Evolutionary conservation across 2,329 filamentous ascomycete species (phyloP).

Genomic region (Endoconidiophora laricicola): DNA sequence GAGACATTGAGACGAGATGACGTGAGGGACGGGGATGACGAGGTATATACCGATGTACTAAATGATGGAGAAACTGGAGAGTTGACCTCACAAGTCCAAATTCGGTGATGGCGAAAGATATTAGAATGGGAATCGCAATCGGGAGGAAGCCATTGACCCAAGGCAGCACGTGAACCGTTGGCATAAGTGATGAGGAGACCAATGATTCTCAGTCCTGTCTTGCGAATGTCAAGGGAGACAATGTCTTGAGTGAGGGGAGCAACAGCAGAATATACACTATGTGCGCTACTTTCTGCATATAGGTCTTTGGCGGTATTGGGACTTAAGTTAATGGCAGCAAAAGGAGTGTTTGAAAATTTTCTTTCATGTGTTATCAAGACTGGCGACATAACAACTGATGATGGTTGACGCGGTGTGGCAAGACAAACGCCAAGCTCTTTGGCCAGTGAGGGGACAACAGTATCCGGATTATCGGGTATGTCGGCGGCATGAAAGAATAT

Average conservation of each 20-base stretch:
- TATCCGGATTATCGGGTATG: slow-evolving; percentile 6
- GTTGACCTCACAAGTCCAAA: not conserved
- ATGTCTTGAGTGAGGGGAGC: not conserved
- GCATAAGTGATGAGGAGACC: slow-evolving; percentile 5
- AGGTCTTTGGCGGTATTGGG: not conserved
- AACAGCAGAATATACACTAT: no score
- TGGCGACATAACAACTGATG: not conserved
- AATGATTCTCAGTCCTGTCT: not conserved
- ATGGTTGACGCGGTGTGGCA: not conserved
- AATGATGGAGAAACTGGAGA: no score
- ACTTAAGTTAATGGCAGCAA: not conserved
- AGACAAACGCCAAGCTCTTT: slow-evolving; percentile 10
- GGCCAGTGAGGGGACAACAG: slow-evolving; percentile 1
- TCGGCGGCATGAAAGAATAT: slow-evolving; percentile 10
- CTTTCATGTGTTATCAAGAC: not conserved
- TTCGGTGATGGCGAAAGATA: slow-evolving; percentile 1
- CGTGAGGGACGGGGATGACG: not conserved
- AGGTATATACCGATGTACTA: not conserved
- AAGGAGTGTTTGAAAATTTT: not conserved
- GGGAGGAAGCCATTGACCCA: slow-evolving; percentile 10
- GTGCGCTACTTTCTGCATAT: slow-evolving; percentile 3
- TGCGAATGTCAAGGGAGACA: slow-evolving; percentile 2
- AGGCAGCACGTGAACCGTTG: slow-evolving; percentile 1
- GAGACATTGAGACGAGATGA: not conserved
- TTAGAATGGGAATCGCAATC: not conserved